Evolutionary conservation across 1,284 basidiomycete genomes (phyloP).

Genomic region (Mrakiaceae sp.): DNA sequence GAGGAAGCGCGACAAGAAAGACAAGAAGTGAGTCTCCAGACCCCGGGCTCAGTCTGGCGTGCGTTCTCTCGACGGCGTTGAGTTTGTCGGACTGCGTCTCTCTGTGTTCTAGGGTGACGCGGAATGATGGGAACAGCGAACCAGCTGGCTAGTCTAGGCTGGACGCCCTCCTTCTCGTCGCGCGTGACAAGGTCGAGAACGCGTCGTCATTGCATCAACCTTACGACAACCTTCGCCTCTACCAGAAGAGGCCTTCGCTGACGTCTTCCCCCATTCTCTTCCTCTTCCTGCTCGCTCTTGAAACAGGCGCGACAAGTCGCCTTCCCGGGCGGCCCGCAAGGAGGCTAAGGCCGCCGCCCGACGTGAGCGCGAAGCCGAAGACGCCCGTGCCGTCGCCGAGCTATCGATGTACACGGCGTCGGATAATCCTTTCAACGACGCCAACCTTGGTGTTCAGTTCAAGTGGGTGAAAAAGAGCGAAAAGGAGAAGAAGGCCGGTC

Average conservation of each 20-base stretch:
- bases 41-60: background rate
- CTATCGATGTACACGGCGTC: constrained; percentile 85
- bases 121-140: too few species aligned
- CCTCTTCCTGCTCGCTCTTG: background rate
- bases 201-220: constrained; percentile 31
- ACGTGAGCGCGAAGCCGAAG: constrained; percentile 69
- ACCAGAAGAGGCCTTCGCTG: constrained; percentile 1
- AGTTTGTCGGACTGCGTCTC: background rate
- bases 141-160: background rate
- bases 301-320: constrained; percentile 26
- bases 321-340: constrained; percentile 42
- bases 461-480: constrained; percentile 98
- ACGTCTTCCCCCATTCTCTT: background rate
- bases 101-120: too few species aligned
- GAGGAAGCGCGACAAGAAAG: constrained; percentile 28
- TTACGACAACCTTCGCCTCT: constrained; percentile 10
- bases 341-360: constrained; percentile 71
- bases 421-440: constrained; percentile 89
- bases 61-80: background rate
- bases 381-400: constrained; percentile 66
- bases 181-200: constrained; percentile 23
- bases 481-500: constrained; percentile 80
- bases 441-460: constrained; percentile 88
- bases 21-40: constrained; percentile 24
- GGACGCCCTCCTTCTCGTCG: background rate